These are phyloP conservation scores for Penicillium sp. DNA, from an alignment of 2,329 filamentous ascomycete species.

Conservation along the genomic window DNA sequence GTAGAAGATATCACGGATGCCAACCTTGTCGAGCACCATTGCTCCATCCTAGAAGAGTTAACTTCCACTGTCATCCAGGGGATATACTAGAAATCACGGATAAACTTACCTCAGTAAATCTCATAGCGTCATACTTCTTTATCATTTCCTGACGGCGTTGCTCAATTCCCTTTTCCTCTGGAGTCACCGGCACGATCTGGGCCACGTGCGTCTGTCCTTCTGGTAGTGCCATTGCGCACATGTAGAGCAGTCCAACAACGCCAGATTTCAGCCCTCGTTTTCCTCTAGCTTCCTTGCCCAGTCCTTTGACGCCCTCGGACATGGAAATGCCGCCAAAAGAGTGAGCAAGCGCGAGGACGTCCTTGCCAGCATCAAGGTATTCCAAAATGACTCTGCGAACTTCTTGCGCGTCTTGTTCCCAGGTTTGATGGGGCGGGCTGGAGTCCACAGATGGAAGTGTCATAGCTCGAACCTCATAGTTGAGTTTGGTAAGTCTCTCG, in stretches of 20 bases:
- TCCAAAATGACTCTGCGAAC: conserved; percentile 20
- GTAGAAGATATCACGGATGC: conserved; percentile 21
- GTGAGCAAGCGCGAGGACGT: conserved; percentile 30
- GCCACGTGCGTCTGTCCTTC: conserved; percentile 23
- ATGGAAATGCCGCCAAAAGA: conserved; percentile 33
- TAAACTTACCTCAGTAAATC: conserved; percentile 14
- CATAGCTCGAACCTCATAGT: conserved; percentile 22
- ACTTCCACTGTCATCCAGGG: neutral
- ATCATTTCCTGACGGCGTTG: conserved; percentile 13
- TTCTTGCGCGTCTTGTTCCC: conserved; percentile 27
- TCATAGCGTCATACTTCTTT: conserved; percentile 15
- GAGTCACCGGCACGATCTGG: conserved; percentile 21
- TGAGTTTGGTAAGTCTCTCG: conserved; percentile 15
- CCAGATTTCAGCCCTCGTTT: conserved; percentile 15
- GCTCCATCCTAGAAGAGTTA: conserved; percentile 20
- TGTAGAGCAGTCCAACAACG: conserved; percentile 26
- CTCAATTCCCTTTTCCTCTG: conserved; percentile 24
- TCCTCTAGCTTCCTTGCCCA: conserved; percentile 23
- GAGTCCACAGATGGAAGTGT: conserved; percentile 25
- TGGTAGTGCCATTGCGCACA: conserved; percentile 27
- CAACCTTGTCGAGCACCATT: conserved; percentile 16
- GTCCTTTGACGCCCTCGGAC: conserved; percentile 29
- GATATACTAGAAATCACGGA: neutral
- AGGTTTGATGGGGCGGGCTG: conserved; percentile 22
- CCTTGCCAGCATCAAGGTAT: conserved; percentile 23